phyloP scores from a whole-genome alignment of 192 early-diverging fungal species.

The Helicostylum pulchrum region DNA sequence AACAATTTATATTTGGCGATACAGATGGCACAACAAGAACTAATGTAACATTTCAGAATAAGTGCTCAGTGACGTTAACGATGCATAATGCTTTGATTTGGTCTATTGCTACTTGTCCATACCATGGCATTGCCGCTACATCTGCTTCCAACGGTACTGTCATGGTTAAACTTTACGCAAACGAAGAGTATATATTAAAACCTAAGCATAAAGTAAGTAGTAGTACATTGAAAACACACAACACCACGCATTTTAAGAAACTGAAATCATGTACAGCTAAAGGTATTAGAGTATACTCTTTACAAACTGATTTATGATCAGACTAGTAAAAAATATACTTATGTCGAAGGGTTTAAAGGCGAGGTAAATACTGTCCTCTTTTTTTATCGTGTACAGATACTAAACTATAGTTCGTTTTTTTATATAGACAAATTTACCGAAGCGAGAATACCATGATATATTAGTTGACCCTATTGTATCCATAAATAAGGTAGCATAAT shows the following conservation, averaged over 20 bases:
- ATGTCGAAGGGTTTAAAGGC: background rate
- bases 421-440: background rate
- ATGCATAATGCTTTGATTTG: slow-evolving; percentile 9
- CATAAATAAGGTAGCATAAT: slow-evolving; percentile 4
- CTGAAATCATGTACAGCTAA: no score
- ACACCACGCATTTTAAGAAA: background rate
- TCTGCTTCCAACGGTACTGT: slow-evolving; percentile 2
- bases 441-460: background rate
- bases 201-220: background rate
- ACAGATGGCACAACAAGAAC: background rate
- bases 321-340: background rate
- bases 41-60: background rate
- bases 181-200: background rate
- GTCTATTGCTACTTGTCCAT: slow-evolving; percentile 2
- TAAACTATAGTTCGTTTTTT: background rate
- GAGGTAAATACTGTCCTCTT: background rate
- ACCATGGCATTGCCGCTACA: background rate
- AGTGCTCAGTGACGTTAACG: background rate
- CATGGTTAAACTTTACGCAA: background rate
- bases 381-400: background rate
- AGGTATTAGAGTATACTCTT: background rate
- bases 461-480: slow-evolving; percentile 6
- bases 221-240: background rate
- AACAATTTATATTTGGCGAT: background rate
- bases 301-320: slow-evolving; percentile 8